Evolutionary conservation across 805 yeast genomes (phyloP).

Genomic region (Candida ovalis): DNA sequence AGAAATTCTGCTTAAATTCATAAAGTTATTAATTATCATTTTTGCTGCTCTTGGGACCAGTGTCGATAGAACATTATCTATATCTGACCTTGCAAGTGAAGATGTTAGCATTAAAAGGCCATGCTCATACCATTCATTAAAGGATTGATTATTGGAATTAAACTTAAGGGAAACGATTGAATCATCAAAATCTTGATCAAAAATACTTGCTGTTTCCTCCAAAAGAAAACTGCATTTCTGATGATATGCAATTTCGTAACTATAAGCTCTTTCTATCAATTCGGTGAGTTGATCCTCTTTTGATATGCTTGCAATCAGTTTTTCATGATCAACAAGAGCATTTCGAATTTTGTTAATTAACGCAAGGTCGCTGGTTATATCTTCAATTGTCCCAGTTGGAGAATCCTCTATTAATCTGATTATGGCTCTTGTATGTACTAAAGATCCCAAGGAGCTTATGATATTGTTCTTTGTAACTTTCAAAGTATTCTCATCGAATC

Average conservation of each 20-base stretch:
- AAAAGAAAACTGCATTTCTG: conserved; percentile 14
- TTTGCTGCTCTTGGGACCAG: conserved; percentile 15
- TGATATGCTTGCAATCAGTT: conserved; percentile 9
- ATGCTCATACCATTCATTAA: conserved; percentile 18
- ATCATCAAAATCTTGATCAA: conserved; percentile 4
- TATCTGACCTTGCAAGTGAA: conserved; percentile 6
- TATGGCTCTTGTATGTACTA: conserved; percentile 6
- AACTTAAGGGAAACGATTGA: conserved; percentile 14
- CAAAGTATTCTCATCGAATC: neutral
- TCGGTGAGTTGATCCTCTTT: conserved; percentile 8
- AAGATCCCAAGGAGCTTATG: conserved; percentile 13
- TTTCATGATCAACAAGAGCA: conserved; percentile 12
- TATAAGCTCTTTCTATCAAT: conserved; percentile 6
- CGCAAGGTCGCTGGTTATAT: conserved; percentile 18
- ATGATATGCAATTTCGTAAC: conserved; percentile 19
- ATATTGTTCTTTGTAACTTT: neutral
- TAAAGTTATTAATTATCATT: conserved; percentile 14
- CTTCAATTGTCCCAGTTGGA: conserved; percentile 11
- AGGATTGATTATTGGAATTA: conserved; percentile 16
- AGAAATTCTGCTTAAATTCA: conserved; percentile 12
- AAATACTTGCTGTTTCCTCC: conserved; percentile 15
- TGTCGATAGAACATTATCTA: neutral
- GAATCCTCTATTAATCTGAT: conserved; percentile 19
- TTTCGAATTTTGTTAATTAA: conserved; percentile 21
- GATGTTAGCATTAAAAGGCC: conserved; percentile 18